Evolutionary conservation across 179 eudicot species (phyloP), one percentile per base, ranked within the genome.

Genomic region (Silene vulgaris): DNA sequence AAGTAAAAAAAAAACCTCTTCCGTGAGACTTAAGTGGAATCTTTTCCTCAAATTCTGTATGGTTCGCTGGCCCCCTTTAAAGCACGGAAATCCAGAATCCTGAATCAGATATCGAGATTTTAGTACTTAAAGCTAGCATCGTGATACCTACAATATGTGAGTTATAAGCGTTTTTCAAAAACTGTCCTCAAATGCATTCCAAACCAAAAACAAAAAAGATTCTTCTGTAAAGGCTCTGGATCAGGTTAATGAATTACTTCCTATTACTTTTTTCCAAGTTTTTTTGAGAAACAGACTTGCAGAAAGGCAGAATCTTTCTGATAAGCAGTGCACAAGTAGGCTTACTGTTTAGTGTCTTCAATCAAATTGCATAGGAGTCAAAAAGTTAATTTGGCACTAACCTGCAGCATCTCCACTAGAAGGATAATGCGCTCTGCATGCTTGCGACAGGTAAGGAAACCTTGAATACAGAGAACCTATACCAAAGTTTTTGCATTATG

Each of bases 371-470:
- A 32, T 26, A 23, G 28, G 11, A 62, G 64, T 1, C 64, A 71
- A 48, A 74, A 28, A 60, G 11, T 72, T 57, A 69, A 64, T 30
- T 60, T 17, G 32, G 37, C 23, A 29, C 79, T 77, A 73, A 95
- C 99, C 97, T 95, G 97, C 78, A 95, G 84, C 99, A 95, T 95
- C 86, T 95, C 99, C 80, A 95, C 99, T 30, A 95, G 97, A 85
- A 95, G 99, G 80, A 95, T 95, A 67, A 95, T 87, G 63, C 99
- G 93, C 82, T 95, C 99, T 61, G 99, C 99, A 81, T 95, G 97
- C 83, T 95, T 95, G 60, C 97, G 95, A 71, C 99, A 95, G 12
- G 99, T 95, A 30, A 95, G 87, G 77, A 95, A 95, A 59, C 99
- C 99, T 89, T 95, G 99, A 78, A 95, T 95, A 86, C 99, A 92